A percentile compares a stretch with the other conserved stretches of the same genome.
phyloP scores from a whole-genome alignment of 139 green algal species.

The Coccomyxa sp. region DNA sequence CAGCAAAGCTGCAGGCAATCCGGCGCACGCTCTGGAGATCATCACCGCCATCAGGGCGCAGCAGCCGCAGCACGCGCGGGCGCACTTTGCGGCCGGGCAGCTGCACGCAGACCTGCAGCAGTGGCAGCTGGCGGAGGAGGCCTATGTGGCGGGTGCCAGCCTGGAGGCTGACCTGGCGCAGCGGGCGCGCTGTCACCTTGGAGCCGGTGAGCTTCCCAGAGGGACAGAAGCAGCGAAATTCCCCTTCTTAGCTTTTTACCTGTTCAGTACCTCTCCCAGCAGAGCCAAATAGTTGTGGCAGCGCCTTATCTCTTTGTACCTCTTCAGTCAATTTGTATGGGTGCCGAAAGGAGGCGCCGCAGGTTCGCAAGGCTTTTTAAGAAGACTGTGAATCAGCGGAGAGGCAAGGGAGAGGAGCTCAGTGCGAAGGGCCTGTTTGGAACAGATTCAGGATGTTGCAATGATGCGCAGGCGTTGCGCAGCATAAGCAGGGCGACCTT shows the following conservation, averaged over 20 bases:
- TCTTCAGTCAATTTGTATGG: not conserved
- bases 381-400: not conserved
- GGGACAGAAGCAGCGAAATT: no score
- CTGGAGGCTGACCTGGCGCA: not conserved
- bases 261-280: no score
- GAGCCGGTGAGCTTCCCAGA: not conserved
- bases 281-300: no score
- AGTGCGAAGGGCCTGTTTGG: not conserved
- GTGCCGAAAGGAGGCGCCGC: not conserved
- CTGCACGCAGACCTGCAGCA: slow-evolving; percentile 29
- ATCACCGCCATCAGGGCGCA: slow-evolving; percentile 24
- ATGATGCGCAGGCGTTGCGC: slow-evolving; percentile 23
- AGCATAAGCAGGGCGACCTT: slow-evolving; percentile 27
- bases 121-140: slow-evolving; percentile 24
- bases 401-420: not conserved
- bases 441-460: slow-evolving; percentile 11
- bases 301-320: no score
- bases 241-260: no score
- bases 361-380: not conserved
- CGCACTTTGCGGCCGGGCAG: slow-evolving; percentile 34
- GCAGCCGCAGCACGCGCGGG: slow-evolving; percentile 13
- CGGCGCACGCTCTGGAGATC: slow-evolving; percentile 8
- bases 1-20: slow-evolving; percentile 8
- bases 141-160: slow-evolving; percentile 21
- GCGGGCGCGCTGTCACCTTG: not conserved